A percentile compares a stretch with the other conserved stretches of the same genome.
Conservation (phyloP, 257 asterid genomes). For the Haberlea rhodopensis region DNA sequence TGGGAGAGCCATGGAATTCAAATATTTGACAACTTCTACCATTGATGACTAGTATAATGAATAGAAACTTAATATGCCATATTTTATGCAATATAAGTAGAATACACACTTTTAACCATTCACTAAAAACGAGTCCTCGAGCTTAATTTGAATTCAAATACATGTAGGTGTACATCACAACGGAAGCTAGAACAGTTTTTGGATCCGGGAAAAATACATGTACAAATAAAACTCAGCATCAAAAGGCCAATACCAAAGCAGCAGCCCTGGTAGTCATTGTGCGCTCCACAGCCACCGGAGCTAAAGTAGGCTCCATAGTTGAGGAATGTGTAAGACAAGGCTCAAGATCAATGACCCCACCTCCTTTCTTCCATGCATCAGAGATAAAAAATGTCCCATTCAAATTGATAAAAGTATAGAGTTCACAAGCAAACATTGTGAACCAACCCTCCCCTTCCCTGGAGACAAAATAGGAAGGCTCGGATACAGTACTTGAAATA, state of each 20-base stretch:
- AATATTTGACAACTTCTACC: too few species aligned
- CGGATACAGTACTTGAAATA: constrained; percentile 18
- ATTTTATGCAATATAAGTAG: too few species aligned
- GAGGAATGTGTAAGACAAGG: constrained; percentile 94
- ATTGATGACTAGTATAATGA: too few species aligned
- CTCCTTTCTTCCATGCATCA: constrained; percentile 65
- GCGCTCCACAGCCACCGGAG: constrained; percentile 96
- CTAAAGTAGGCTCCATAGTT: constrained; percentile 95
- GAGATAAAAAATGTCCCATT: constrained; percentile 11
- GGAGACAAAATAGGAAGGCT: not conserved
- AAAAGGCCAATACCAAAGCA: constrained; percentile 69
- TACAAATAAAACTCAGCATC: constrained; percentile 2
- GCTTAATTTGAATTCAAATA: too few species aligned
- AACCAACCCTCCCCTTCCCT: constrained; percentile 8
- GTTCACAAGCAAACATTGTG: constrained; percentile 15
- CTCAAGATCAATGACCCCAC: constrained; percentile 80
- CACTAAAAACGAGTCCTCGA: too few species aligned
- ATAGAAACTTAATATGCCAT: too few species aligned
- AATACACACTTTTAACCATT: too few species aligned
- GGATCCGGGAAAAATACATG: not conserved
- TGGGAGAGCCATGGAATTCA: too few species aligned
- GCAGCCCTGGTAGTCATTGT: constrained; percentile 98
- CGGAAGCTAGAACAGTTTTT: not conserved
- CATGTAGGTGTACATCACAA: not conserved
- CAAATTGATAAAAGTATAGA: constrained; percentile 16